Conservation (phyloP, 1,284 basidiomycete species). For the Cutaneotrichosporon dermatis region DNA sequence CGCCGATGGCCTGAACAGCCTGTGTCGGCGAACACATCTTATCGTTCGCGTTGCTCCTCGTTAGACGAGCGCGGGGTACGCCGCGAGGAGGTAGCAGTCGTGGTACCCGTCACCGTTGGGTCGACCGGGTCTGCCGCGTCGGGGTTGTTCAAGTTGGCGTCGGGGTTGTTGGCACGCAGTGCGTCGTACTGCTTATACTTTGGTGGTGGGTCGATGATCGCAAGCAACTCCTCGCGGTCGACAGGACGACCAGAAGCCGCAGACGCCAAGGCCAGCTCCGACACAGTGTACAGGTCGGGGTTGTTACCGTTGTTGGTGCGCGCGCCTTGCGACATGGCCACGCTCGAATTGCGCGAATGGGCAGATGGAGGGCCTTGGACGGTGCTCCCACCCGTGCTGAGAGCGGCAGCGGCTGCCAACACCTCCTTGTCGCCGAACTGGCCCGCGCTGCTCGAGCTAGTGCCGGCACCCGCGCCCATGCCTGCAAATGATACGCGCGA, state of each 20-base stretch:
- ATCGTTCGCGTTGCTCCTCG: too few relatives aligned
- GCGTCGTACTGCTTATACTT: background rate
- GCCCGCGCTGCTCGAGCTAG: background rate
- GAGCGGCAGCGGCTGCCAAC: background rate
- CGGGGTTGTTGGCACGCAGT: background rate
- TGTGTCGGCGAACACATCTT: too few relatives aligned
- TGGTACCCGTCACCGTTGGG: too few relatives aligned
- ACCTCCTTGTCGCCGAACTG: background rate
- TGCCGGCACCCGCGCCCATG: background rate
- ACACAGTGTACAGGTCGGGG: background rate
- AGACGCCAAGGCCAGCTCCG: background rate
- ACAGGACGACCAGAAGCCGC: background rate
- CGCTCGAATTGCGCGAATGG: background rate
- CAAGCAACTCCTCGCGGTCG: conserved; percentile 1
- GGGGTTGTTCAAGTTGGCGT: background rate
- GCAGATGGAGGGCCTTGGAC: background rate
- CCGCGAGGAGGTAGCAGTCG: too few relatives aligned
- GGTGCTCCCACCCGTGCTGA: background rate
- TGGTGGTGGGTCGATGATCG: conserved; percentile 1
- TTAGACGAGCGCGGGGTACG: too few relatives aligned
- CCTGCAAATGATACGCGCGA: background rate
- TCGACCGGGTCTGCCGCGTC: background rate
- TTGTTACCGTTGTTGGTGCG: too few relatives aligned
- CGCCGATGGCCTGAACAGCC: too few relatives aligned
- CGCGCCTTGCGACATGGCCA: too few relatives aligned